Percentiles rank a stretch among this genome's conserved stretches.
phyloP scores from a whole-genome alignment of 352 stramenopile species.

The Globisporangium sylvaticum region DNA sequence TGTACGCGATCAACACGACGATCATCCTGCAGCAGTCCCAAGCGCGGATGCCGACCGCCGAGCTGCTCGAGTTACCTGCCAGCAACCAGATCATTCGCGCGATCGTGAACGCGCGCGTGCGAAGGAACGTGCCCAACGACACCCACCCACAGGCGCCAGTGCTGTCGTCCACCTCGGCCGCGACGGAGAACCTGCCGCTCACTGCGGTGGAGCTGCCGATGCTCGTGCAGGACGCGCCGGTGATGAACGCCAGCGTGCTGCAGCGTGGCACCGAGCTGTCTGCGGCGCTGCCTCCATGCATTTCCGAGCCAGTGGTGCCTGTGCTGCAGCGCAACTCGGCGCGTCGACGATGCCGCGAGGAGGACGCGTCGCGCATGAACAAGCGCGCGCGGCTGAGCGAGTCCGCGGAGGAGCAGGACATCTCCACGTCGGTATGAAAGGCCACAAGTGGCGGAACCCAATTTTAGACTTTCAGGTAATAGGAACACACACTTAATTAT shows the following conservation, averaged over 20 bases:
- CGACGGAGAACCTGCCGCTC: constrained; percentile 22
- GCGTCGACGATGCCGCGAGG: constrained; percentile 52
- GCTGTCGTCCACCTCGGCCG: not conserved
- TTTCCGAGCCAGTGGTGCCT: constrained; percentile 63
- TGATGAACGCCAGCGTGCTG: constrained; percentile 80
- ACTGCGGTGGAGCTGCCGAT: constrained; percentile 43
- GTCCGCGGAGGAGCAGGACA: constrained; percentile 48
- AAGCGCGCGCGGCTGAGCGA: constrained; percentile 59
- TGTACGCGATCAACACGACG: constrained; percentile 89
- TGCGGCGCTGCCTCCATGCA: constrained; percentile 43
- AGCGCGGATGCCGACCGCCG: constrained; percentile 62
- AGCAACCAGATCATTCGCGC: constrained; percentile 86
- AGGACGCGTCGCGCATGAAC: constrained; percentile 33
- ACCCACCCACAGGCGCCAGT: constrained; percentile 1
- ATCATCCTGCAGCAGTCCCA: constrained; percentile 87
- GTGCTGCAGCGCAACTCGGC: constrained; percentile 66
- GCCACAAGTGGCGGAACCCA: not conserved
- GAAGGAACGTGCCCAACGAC: constrained; percentile 38
- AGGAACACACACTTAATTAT: constrained; percentile 8
- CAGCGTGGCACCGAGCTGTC: constrained; percentile 43
- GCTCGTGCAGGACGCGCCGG: constrained; percentile 46
- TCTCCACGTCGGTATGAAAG: constrained; percentile 42
- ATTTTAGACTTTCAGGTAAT: constrained; percentile 23
- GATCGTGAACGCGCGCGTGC: constrained; percentile 81
- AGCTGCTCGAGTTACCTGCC: constrained; percentile 75